A percentile compares a stretch with the other conserved stretches of the same genome.
Conservation (phyloP, 129 eudicot species). For the Flaveria robusta region DNA sequence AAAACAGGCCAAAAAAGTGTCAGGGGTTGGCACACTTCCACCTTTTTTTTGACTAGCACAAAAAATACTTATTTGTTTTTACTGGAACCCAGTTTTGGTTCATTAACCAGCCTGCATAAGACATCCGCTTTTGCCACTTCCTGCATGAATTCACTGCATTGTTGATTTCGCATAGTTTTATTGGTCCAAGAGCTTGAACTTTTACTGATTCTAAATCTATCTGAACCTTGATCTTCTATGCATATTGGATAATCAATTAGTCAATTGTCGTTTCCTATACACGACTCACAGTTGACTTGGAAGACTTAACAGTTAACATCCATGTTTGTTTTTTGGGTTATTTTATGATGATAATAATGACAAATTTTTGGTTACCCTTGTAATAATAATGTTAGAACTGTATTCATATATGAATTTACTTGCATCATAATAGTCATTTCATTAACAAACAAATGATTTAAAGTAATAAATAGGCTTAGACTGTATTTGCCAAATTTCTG, state of each 20-base stretch:
- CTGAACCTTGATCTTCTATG: not conserved
- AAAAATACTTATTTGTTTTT: not conserved
- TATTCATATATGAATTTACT: constrained; percentile 6
- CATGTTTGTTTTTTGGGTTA: not conserved
- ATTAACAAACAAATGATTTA: constrained; percentile 1
- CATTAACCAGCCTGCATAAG: not conserved
- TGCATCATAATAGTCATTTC: not conserved
- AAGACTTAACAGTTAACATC: not conserved
- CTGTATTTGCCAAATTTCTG: constrained; percentile 1
- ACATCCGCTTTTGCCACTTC: not conserved
- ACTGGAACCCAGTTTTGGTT: not conserved
- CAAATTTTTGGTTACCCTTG: not conserved
- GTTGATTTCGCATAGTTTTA: not conserved
- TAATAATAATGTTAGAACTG: constrained; percentile 8
- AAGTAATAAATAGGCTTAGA: not conserved
- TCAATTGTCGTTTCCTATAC: not conserved
- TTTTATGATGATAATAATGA: not conserved
- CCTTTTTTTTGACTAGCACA: not conserved
- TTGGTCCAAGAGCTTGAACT: not conserved
- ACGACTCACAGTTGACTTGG: constrained; percentile 10
- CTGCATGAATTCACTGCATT: not conserved
- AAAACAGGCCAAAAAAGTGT: not conserved
- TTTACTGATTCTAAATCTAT: constrained; percentile 1
- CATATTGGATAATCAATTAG: not conserved
- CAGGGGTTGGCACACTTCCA: not conserved